Percentiles rank a stretch among this genome's conserved stretches.
These are phyloP conservation scores for Acer campestre DNA, from an alignment of 345 rosid genomes.

Conservation along the genomic window DNA sequence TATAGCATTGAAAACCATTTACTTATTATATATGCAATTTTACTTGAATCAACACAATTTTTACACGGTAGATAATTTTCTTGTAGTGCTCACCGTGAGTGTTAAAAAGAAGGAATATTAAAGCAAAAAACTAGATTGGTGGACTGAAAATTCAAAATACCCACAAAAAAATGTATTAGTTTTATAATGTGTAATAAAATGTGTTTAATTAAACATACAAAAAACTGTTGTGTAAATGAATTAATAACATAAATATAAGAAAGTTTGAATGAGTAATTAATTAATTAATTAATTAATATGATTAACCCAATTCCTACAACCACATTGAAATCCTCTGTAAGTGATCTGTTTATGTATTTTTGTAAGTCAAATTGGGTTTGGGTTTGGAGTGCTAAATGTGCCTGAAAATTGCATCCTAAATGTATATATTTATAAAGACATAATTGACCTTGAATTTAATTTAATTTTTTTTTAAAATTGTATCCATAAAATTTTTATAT, in stretches of 20 bases:
- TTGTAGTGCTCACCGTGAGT: slow-evolving; percentile 45
- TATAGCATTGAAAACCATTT: too few relatives aligned
- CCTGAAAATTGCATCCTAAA: slow-evolving; percentile 37
- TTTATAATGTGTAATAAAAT: too few relatives aligned
- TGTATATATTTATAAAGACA: background rate
- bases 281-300: background rate
- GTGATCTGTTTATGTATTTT: slow-evolving; percentile 79
- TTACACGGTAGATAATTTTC: too few relatives aligned
- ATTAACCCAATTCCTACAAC: slow-evolving; percentile 81
- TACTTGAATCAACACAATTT: too few relatives aligned
- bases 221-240: too few relatives aligned
- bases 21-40: too few relatives aligned
- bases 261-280: too few relatives aligned
- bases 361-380: slow-evolving; percentile 67
- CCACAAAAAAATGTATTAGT: background rate
- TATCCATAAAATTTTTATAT: too few relatives aligned
- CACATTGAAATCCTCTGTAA: slow-evolving; percentile 86
- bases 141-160: slow-evolving; percentile 16
- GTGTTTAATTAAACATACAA: too few relatives aligned
- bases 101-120: slow-evolving; percentile 67
- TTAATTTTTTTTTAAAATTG: too few relatives aligned
- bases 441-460: background rate
- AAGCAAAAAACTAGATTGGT: slow-evolving; percentile 60
- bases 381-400: slow-evolving; percentile 84
- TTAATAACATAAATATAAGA: background rate